Evolutionary conservation across 2,329 filamentous ascomycete genomes (phyloP), one percentile per base, ranked within the genome.

Genomic region (Sarocladium strictum): DNA sequence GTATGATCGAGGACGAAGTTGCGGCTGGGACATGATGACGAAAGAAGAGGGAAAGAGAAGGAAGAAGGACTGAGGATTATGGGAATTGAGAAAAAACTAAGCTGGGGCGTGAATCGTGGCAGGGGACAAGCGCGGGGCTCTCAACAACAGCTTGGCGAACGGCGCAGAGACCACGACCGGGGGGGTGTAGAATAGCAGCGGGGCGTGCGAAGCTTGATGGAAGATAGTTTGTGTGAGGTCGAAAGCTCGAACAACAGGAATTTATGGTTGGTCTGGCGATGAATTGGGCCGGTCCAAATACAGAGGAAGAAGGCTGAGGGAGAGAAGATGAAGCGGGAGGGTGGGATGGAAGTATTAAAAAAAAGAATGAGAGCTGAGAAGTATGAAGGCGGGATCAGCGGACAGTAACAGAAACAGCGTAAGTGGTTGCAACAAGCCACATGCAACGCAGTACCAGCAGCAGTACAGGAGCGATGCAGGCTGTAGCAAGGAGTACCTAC

Each of bases 1-100:
- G 58, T 68, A 63, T 55, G 64, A 61, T 53, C 65, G 66, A 53
- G 65, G 64, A 57, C 65, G 67, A 57, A 56, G 59, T 55, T 60
- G 61, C 17, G 37, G 50, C 58, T 65, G 62, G 60, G 68, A 57
- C 68, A 72, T 71, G 59, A 57, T 66, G 59, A 60, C 56, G n/a
- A 24, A 55, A 53, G 43, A 55, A 40, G 37, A 53, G 49, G 21
- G 12, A 32, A n/a, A 56, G n/a, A 29, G 51, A 21, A 55, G 35
- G 11, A 55, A 51, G 32, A 29, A 11, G 32, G 43, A 27, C 9
- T 23, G 35, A 53, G 15, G 50, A 53, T 51, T 51, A 51, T 51
- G 47, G 47, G 27, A 51, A 10, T 35, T 23, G 47, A 29, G 17
- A 51, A 51, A 51, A 51, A 51, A 51, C 47, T 51, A 51, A 51